Evolutionary conservation across 306 rosid genomes (phyloP), one percentile per base, ranked within the genome.

Genomic region (Prosopis cineraria): DNA sequence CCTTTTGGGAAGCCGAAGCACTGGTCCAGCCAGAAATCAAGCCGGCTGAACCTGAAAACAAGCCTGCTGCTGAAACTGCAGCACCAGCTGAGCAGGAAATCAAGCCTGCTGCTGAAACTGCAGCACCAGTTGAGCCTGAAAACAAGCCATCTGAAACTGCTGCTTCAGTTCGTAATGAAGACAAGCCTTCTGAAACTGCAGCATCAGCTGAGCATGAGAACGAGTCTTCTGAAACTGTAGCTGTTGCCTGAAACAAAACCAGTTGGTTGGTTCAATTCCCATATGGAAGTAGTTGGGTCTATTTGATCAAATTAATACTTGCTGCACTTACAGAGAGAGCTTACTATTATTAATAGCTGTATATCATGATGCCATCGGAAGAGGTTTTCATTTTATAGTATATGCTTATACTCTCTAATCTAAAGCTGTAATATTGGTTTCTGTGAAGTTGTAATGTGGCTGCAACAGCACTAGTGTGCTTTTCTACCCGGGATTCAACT

Each of bases 1-100:
- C 91, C 47, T 91, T 84, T 78, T 93, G 98, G 98, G 98, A 89
- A 64, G 89, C 83, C 0, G 91, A 88, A 27, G 87, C 72, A 40
- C 72, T 3, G 10, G 73, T 48, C 36, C 82, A 78, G 52, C 50
- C 78, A 16, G 85, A 80, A 43, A 80, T 43, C 70, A 78, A 87
- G 87, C 81, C 84, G 40, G 79, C 89, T 19, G 85, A 77, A 44
- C 45, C 81, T 11, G 88, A 77, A 40, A 77, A 31, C 75, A 80
- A 87, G 87, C 84, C 84, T 68, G 31, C 27, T 2, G 78, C 87
- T 91, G 98, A 89, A 63, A 84, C 83, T 1, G 93, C 85, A 17
- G 85, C 24, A 24, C 33, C 34, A 9, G 71, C n/a, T 45, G 83
- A 77, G 53, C 30, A 74, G 13, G 88, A 79, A 39, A 74, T 24